Percentiles rank a stretch among this genome's conserved stretches.
Evolutionary conservation across 768 basidiomycete species (phyloP).

Genomic region (Neoboletus brunneissimus): DNA sequence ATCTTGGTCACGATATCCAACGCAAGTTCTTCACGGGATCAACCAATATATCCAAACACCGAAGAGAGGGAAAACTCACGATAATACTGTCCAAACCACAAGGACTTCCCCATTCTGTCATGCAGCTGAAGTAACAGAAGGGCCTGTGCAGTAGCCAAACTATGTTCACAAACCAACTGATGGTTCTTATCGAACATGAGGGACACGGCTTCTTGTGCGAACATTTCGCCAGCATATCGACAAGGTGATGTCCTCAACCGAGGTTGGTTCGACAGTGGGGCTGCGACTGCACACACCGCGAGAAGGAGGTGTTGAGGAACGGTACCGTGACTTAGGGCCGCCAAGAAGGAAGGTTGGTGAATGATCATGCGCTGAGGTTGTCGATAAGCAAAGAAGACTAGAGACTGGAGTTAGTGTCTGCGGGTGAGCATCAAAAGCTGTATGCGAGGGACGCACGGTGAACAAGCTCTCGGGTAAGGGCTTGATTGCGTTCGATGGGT

Average conservation of each 20-base stretch:
- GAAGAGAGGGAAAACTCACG: conserved; percentile 24
- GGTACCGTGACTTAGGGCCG: conserved; percentile 59
- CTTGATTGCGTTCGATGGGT: conserved; percentile 52
- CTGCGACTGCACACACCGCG: conserved; percentile 75
- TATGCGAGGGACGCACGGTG: conserved; percentile 49
- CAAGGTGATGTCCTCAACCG: conserved; percentile 53
- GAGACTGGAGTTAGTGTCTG: conserved; percentile 2
- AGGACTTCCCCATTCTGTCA: conserved; percentile 46
- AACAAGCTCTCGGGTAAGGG: conserved; percentile 68
- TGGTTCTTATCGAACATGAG: conserved; percentile 73
- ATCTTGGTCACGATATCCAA: conserved; percentile 65
- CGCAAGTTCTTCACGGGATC: conserved; percentile 49
- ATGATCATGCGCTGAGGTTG: conserved; percentile 75
- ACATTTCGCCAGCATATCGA: conserved; percentile 52
- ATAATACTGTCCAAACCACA: conserved; percentile 29
- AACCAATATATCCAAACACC: conserved; percentile 4
- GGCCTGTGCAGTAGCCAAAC: conserved; percentile 71
- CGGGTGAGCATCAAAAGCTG: neutral
- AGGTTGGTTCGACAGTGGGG: conserved; percentile 69
- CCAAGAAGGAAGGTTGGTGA: conserved; percentile 75
- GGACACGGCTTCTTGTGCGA: conserved; percentile 57
- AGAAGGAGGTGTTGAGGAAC: conserved; percentile 71
- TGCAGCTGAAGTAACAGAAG: conserved; percentile 70
- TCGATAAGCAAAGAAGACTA: conserved; percentile 82
- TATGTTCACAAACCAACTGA: conserved; percentile 55